A percentile compares a stretch with the other conserved stretches of the same genome.
phyloP scores from a whole-genome alignment of 2,329 filamentous ascomycete species.

The Emergomyces pasteurianus region DNA sequence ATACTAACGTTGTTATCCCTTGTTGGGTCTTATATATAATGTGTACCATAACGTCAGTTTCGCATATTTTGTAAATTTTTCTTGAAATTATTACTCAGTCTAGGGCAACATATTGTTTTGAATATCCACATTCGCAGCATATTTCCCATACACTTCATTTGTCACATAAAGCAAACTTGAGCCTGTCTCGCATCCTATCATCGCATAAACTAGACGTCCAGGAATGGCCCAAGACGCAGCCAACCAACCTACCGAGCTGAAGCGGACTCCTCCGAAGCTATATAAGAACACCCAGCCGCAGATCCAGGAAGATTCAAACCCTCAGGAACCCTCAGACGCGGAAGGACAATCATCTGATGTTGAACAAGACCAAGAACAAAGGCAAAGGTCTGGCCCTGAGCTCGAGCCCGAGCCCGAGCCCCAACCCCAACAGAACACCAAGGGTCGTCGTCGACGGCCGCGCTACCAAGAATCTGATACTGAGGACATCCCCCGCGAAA shows the following conservation, averaged over 20 bases:
- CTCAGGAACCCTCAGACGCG: constrained; percentile 12
- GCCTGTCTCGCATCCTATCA: background rate
- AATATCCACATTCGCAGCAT: background rate
- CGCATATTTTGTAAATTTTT: background rate
- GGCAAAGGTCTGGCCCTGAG: constrained; percentile 9
- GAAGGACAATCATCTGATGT: constrained; percentile 12
- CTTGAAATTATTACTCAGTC: background rate
- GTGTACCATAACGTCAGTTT: background rate
- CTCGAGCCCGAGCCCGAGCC: constrained; percentile 29
- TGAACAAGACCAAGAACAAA: constrained; percentile 30
- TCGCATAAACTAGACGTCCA: constrained; percentile 5
- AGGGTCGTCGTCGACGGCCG: constrained; percentile 28
- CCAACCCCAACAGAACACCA: constrained; percentile 21
- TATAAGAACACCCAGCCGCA: constrained; percentile 6
- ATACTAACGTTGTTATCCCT: background rate
- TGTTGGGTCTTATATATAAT: background rate
- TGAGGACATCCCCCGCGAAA: constrained; percentile 43
- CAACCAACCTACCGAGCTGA: constrained; percentile 14
- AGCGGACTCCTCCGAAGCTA: constrained; percentile 13
- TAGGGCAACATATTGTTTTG: background rate
- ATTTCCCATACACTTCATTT: background rate
- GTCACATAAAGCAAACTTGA: background rate
- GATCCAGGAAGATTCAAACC: constrained; percentile 11
- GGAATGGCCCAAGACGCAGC: constrained; percentile 10
- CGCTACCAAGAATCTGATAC: constrained; percentile 33